Base-by-base conservation (phyloP, 257 asterid genomes). In the Solanum piurae region DNA sequence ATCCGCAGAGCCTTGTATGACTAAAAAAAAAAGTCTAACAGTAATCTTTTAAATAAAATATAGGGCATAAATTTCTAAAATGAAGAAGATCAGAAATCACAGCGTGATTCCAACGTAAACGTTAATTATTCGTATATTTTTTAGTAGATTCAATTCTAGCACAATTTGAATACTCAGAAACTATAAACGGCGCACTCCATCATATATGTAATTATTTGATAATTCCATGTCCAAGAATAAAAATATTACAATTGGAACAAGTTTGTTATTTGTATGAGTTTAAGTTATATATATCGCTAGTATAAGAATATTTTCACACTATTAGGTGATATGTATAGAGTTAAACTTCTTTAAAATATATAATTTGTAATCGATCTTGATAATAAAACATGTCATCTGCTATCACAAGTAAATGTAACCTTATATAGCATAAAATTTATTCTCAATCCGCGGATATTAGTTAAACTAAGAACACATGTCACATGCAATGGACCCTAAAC, bases 401-500 rank as follows among this genome's bases (percentile, higher is more conserved):
- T 31, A 7, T 5, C 20, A 29, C 12, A 7, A 31, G 10, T 29
- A 29, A 13, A 29, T 5, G 6, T 72, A 38, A 9, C 6, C 2
- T 71, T 1, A 34, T 34, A 69, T 29, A 40, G 14, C 10, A 9
- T 20, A 16, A 33, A 34, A 21, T 9, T 10, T 5, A 11, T 73
- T 73, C 16, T 21, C 16, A 52, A 5, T 20, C 7, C 29, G 9
- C 11, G 9, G 2, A 10, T 74, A 74, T 74, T 74, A 74, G 29
- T 20, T 74, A 10, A 36, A 36, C 82, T 7, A 76, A 6, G 36
- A 40, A 76, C 62, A 77, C 62, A 42, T 42, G 91, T 83, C 93
- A 92, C 95, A 91, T 92, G 94, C 86, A 79, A 85, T 77, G 58
- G 86, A 89, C 88, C 91, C 86, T 52, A 83, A 90, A 86, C 9